A percentile compares a stretch with the other conserved stretches of the same genome.
Evolutionary conservation across 495 filamentous ascomycete genomes (phyloP).

Genomic region (Zalerion maritima): DNA sequence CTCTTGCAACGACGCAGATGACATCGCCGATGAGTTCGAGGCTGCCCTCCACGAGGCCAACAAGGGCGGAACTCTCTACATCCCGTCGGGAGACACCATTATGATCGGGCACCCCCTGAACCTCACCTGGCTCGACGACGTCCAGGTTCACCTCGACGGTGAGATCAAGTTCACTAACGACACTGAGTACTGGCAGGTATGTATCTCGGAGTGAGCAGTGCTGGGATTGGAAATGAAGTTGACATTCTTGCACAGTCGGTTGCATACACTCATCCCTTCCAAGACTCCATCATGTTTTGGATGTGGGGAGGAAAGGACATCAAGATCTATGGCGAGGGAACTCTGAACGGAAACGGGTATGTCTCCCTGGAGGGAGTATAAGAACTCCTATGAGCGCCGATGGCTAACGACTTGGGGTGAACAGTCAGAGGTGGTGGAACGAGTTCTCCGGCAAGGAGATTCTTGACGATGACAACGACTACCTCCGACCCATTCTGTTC

Average conservation of each 20-base stretch:
- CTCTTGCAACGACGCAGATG: conserved; percentile 36
- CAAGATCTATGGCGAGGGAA: conserved; percentile 38
- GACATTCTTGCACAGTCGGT: no score
- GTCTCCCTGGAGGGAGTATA: conserved; percentile 29
- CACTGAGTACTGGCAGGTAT: conserved; percentile 44
- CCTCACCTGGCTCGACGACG: conserved; percentile 38
- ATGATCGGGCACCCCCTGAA: conserved; percentile 43
- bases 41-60: conserved; percentile 37
- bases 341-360: conserved; percentile 42
- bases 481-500: conserved; percentile 41
- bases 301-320: conserved; percentile 43
- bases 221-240: no score
- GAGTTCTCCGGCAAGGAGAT: conserved; percentile 19
- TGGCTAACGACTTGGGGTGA: background rate
- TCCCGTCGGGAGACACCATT: conserved; percentile 36
- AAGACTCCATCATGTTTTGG: conserved; percentile 47
- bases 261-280: conserved; percentile 41
- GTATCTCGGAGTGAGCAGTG: no score
- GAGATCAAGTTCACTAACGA: conserved; percentile 46
- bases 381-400: conserved; percentile 26
- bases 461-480: conserved; percentile 35
- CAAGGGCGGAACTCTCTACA: conserved; percentile 34
- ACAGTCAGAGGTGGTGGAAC: conserved; percentile 22
- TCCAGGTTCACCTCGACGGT: conserved; percentile 43
- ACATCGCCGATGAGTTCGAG: conserved; percentile 38